Conservation (phyloP, 257 asterid genomes). For the Capsicum rhomboideum region DNA sequence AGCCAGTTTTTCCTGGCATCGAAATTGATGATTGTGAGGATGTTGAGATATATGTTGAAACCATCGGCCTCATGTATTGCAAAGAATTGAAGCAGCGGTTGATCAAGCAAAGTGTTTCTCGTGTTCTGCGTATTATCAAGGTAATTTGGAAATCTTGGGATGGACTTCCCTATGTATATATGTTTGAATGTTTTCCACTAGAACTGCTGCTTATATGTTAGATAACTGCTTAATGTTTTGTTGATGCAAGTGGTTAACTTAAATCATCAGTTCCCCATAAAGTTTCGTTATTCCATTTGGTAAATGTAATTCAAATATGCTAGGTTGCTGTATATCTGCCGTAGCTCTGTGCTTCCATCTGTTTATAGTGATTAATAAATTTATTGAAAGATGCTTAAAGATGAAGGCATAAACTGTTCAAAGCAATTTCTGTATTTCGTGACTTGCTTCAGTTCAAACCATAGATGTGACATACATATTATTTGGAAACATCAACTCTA, state of each 20-base stretch:
- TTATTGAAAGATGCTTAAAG: neutral
- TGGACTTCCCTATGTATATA: neutral
- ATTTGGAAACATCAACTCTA: neutral
- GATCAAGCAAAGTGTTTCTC: slow-evolving; percentile 79
- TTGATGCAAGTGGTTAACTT: neutral
- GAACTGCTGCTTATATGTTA: neutral
- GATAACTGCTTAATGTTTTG: neutral
- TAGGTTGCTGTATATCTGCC: neutral
- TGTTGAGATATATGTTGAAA: slow-evolving; percentile 86
- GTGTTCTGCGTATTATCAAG: slow-evolving; percentile 82
- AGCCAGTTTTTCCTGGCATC: slow-evolving; percentile 63
- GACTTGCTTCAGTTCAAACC: neutral
- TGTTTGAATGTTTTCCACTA: neutral
- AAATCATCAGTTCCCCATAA: neutral
- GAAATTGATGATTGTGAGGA: slow-evolving; percentile 89
- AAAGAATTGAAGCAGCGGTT: slow-evolving; percentile 76
- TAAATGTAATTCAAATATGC: neutral
- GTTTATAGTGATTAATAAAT: neutral
- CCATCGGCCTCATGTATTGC: slow-evolving; percentile 92
- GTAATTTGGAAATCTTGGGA: slow-evolving; percentile 23
- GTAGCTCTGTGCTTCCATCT: neutral
- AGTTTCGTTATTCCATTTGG: neutral
- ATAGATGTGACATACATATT: neutral
- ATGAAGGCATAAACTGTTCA: neutral
- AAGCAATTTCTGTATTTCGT: neutral